Evolutionary conservation across 139 green algal species (phyloP), one percentile per base, ranked within the genome.

Genomic region (Yamagishiella unicocca): DNA sequence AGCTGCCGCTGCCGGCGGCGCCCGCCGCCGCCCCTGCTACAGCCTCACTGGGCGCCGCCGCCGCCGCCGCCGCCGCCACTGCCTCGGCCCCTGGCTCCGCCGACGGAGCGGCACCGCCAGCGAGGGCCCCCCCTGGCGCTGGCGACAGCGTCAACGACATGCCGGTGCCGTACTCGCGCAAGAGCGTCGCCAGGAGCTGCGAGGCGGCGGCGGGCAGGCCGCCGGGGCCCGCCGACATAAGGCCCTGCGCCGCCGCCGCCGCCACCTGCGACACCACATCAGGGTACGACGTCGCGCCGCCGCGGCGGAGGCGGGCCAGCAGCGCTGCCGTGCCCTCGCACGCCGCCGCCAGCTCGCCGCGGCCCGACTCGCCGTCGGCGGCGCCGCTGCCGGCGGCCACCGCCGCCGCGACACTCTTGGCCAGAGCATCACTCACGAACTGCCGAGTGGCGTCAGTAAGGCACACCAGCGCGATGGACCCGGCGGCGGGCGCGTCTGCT

Each of bases 121-220:
- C n/a, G n/a, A n/a, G n/a, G n/a, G n/a, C n/a, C n/a, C n/a, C n/a
- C n/a, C n/a, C n/a, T n/a, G 50, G 50, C 50, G 40, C 46, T 24
- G 50, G 46, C 50, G 31, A 19, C 4, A 19, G n/a, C n/a, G 74
- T 2, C 46, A 67, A 50, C 74, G 72, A 27, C 27, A 2, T 46
- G 25, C 24, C 42, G 25, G 42, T 40, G 64, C 80, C 80, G 80
- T 86, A 62, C 62, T 67, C 64, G 17, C 80, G 80, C 42, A 86
- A 31, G 62, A 86, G 66, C 22, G 62, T 68, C 62, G 80, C 80
- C 80, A 86, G 66, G 31, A 86, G 80, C 64, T 78, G 66, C 22
- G 80, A 86, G 5, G 80, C 64, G 2, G 64, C 62, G 10, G 62
- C 45, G 19, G 80, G 80, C 80, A 86, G 43, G n/a, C 55, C 58